phyloP scores from a whole-genome alignment of 345 rosid species.

The Hevea brasiliensis region DNA sequence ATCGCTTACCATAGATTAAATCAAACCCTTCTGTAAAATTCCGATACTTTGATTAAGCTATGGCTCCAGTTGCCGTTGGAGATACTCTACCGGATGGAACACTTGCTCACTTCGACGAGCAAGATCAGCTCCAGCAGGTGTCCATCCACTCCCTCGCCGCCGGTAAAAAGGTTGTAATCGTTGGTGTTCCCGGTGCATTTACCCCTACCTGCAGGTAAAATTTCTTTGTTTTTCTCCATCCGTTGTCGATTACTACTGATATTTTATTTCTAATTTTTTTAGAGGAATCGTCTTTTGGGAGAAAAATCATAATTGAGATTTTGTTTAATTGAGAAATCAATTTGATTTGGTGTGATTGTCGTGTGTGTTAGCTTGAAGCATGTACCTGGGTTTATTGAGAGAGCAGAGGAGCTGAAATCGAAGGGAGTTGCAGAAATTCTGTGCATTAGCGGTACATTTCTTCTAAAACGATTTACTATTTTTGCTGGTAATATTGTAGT shows the following conservation, averaged over 20 bases:
- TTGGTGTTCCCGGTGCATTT: constrained; percentile 99
- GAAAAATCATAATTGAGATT: neutral
- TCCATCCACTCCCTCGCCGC: constrained; percentile 81
- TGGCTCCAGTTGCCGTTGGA: constrained; percentile 91
- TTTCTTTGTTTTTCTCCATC: neutral
- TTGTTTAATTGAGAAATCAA: neutral
- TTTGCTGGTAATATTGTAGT: neutral
- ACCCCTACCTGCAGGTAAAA: constrained; percentile 97
- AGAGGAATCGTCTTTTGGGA: too few relatives aligned
- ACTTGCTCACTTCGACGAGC: constrained; percentile 79
- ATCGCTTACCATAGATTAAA: too few relatives aligned
- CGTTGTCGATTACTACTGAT: neutral
- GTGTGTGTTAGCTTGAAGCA: constrained; percentile 62
- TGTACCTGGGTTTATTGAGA: constrained; percentile 94
- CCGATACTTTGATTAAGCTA: constrained; percentile 12
- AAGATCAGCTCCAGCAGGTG: constrained; percentile 73
- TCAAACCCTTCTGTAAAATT: too few relatives aligned
- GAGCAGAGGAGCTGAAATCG: constrained; percentile 73
- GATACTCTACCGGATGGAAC: constrained; percentile 74
- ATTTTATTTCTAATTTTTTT: neutral
- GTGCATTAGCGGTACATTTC: constrained; percentile 70
- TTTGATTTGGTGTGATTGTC: constrained; percentile 3
- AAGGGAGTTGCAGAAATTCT: constrained; percentile 81
- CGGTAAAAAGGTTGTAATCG: constrained; percentile 77
- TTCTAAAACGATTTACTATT: neutral